Evolutionary conservation across 768 basidiomycete species (phyloP), one percentile per base, ranked within the genome.

Genomic region (Hygrophoropsis aurantiaca): DNA sequence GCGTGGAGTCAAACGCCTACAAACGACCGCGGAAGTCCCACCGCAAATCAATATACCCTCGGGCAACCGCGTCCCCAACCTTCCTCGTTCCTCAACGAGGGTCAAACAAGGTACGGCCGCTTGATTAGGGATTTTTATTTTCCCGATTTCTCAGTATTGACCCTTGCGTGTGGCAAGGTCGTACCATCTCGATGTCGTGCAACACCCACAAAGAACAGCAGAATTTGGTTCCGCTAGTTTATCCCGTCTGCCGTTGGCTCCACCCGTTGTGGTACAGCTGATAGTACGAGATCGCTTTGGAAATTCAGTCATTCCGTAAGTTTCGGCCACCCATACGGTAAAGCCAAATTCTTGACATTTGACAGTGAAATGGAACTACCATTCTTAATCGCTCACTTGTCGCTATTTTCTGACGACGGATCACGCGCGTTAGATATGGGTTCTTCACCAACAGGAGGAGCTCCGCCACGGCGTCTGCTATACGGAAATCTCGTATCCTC

Each of bases 401-500:
- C 89, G 3, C 66, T 95, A 25, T 83, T 79, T 60, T 80, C 81
- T 23, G 84, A 74, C 19, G 85, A 90, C 51, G 91, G 89, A 13
- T 57, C 67, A 40, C 75, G 74, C 20, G 63, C 80, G 16, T 61
- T 90, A 62, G 85, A 90, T 55, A 76, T 81, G 68, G 80, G 79
- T n/a, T 74, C 80, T 19, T 74, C 77, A 5, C 77, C 79, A 16
- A 60, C 51, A 24, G 59, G 59, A 53, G 70, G 74, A 48, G 66
- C 71, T 47, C 61, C 74, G 42, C 64, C 80, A 21, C 77, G 79
- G 42, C 77, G 83, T 32, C 70, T 89, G 52, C 73, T 95, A 23
- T 91, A 94, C 61, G 93, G 93, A 39, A 90, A 85, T 52, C 72
- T 94, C 23, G 90, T 94, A 21, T 84, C 92, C 13, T 85, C 87